A percentile compares a stretch with the other conserved stretches of the same genome.
These are phyloP conservation scores for Metschnikowia amazonensis DNA, from an alignment of 805 yeast species.

Conservation along the genomic window DNA sequence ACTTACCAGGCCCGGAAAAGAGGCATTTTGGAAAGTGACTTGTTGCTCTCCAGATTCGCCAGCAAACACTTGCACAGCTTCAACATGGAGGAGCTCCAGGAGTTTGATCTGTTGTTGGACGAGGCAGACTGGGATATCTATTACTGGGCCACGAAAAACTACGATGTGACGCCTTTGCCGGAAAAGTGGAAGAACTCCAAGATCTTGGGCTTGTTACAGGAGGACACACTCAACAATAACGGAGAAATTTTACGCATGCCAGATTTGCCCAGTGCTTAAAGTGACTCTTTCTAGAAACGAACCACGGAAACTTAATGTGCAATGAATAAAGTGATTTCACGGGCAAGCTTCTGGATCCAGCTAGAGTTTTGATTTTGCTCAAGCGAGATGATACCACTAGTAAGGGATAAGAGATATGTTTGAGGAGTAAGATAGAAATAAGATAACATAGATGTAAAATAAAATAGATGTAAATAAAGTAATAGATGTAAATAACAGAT, in stretches of 20 bases:
- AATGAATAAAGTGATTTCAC: too few relatives aligned
- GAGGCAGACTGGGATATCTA: slow-evolving; percentile 99
- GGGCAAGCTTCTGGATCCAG: too few relatives aligned
- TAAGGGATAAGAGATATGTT: too few relatives aligned
- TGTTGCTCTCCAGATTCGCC: slow-evolving; percentile 81
- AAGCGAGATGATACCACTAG: too few relatives aligned
- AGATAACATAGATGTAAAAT: too few relatives aligned
- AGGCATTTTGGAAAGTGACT: slow-evolving; percentile 91
- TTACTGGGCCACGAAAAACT: slow-evolving; percentile 93
- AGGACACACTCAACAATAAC: slow-evolving; percentile 67
- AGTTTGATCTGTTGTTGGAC: slow-evolving; percentile 80
- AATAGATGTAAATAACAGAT: too few relatives aligned
- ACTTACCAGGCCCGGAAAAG: slow-evolving; percentile 90
- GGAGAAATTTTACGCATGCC: slow-evolving; percentile 87
- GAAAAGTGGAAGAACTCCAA: slow-evolving; percentile 73
- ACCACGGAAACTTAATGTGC: too few relatives aligned
- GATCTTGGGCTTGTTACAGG: slow-evolving; percentile 63
- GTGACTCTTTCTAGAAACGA: too few relatives aligned
- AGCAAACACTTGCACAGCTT: slow-evolving; percentile 61
- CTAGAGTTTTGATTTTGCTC: too few relatives aligned
- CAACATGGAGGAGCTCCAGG: slow-evolving; percentile 65
- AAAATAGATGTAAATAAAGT: too few relatives aligned
- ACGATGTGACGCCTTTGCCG: slow-evolving; percentile 78
- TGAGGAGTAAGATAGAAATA: too few relatives aligned
- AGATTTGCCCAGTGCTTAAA: slow-evolving; percentile 22